phyloP scores from a whole-genome alignment of 2,329 filamentous ascomycete species.

The Penicillium sp. region DNA sequence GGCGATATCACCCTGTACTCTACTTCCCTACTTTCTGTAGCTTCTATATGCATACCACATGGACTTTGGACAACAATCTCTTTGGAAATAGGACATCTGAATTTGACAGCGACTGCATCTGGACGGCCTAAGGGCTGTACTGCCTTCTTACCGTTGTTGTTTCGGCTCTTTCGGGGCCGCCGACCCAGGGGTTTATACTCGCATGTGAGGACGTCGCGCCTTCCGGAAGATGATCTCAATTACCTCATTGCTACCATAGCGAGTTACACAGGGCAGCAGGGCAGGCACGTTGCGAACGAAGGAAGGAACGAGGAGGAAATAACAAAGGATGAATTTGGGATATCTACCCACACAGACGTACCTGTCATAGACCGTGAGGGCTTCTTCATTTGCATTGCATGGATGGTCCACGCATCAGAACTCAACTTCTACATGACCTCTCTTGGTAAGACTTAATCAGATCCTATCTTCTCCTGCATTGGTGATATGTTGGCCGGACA shows the following conservation, averaged over 20 bases:
- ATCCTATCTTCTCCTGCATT: background rate
- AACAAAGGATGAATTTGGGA: no score
- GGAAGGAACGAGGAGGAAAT: no score
- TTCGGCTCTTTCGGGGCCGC: background rate
- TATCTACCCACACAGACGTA: no score
- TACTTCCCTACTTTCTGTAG: conserved; percentile 7
- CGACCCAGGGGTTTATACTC: background rate
- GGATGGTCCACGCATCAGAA: background rate
- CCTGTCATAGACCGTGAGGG: no score
- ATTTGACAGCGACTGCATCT: background rate
- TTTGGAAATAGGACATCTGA: background rate
- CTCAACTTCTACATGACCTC: background rate
- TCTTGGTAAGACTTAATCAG: background rate
- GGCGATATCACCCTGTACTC: conserved; percentile 11
- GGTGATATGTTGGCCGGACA: background rate
- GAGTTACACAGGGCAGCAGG: background rate
- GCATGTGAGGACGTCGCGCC: background rate
- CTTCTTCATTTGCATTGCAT: background rate
- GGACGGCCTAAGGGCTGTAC: no score
- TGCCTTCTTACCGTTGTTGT: no score
- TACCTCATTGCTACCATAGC: background rate
- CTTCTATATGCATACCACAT: conserved; percentile 6
- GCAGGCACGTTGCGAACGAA: no score
- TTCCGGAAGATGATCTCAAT: background rate
- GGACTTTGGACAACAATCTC: background rate